Evolutionary conservation across 805 yeast genomes (phyloP), one percentile per base, ranked within the genome.

Genomic region (Lachancea lanzarotensis): DNA sequence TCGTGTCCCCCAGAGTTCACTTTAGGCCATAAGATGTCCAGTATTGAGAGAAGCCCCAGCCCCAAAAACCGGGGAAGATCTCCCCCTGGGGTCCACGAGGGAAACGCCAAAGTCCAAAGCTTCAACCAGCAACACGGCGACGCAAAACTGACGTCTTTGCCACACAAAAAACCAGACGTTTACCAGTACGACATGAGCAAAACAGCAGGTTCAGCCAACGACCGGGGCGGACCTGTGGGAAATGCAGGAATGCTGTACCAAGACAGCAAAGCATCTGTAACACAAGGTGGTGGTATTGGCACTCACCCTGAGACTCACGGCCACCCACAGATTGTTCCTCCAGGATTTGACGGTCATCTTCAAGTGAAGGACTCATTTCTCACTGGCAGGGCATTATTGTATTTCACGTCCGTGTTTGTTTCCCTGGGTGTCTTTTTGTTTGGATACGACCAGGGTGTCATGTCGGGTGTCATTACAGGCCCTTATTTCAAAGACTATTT

Each of bases 361-460:
- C 48, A 48, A 40, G 53, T 49, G 15, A 52, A 47, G 39, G 55
- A 51, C 17, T 45, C 53, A 2, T 42, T 42, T n/a, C 41, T 52
- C 22, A 53, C 56, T 2, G 57, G 59, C 18, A 45, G 56, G n/a
- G 41, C 55, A 2, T 29, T 67, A 41, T 55, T 66, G 45, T 62
- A 65, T 45, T 67, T 66, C 52, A 66, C 69, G n/a, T 65, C 69
- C 18, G 59, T 64, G n/a, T 67, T 67, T 47, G 71, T 67, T 31
- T 63, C 62, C 44, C 45, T 61, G 46, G 70, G 79, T 25, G 79
- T 82, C 29, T 81, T 84, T 43, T 69, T 84, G 19, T 84, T 84
- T 54, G 93, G 93, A 2, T 84, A 82, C 61, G 90, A 82, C 59
- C 89, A 89, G 65, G 96, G 96, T 46, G 95, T 88, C 40, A 86